Conservation (phyloP, 192 early-diverging fungal species). For the Nowakowskiella sp. region DNA sequence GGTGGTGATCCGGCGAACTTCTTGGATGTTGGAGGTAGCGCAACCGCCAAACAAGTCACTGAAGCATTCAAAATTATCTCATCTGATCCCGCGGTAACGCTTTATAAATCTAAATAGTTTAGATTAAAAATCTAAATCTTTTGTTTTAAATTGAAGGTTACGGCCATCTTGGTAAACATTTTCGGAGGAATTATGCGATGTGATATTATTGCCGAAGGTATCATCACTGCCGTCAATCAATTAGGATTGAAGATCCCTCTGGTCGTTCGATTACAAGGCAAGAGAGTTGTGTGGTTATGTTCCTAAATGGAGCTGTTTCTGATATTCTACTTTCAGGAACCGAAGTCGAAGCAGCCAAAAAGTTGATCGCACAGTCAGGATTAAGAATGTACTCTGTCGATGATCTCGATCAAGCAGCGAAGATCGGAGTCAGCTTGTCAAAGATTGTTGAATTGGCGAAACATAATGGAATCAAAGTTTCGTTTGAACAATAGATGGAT, state of each 20-base stretch:
- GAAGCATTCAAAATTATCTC: slow-evolving; percentile 99
- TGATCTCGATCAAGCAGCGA: slow-evolving; percentile 92
- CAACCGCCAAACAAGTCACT: slow-evolving; percentile 88
- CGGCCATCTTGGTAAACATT: slow-evolving; percentile 98
- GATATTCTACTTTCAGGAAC: slow-evolving; percentile 39
- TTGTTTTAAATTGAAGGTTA: slow-evolving; percentile 33
- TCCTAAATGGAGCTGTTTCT: background rate
- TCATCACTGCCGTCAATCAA: slow-evolving; percentile 89
- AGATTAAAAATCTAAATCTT: slow-evolving; percentile 10
- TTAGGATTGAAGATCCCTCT: slow-evolving; percentile 90
- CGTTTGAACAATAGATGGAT: slow-evolving; percentile 47
- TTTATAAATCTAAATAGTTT: background rate
- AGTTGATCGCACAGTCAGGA: slow-evolving; percentile 84
- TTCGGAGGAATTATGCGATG: slow-evolving; percentile 99
- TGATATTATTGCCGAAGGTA: slow-evolving; percentile 96
- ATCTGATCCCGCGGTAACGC: slow-evolving; percentile 75
- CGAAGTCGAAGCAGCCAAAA: slow-evolving; percentile 82
- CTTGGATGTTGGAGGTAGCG: slow-evolving; percentile 96
- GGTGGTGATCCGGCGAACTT: slow-evolving; percentile 99
- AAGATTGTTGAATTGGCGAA: slow-evolving; percentile 74
- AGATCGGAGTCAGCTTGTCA: slow-evolving; percentile 74
- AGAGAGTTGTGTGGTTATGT: slow-evolving; percentile 36
- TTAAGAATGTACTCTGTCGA: slow-evolving; percentile 89
- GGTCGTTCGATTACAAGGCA: slow-evolving; percentile 90
- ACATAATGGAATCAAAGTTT: slow-evolving; percentile 65